Base-by-base conservation (phyloP, 805 yeast genomes). In the Metschnikowia cerradonensis region DNA sequence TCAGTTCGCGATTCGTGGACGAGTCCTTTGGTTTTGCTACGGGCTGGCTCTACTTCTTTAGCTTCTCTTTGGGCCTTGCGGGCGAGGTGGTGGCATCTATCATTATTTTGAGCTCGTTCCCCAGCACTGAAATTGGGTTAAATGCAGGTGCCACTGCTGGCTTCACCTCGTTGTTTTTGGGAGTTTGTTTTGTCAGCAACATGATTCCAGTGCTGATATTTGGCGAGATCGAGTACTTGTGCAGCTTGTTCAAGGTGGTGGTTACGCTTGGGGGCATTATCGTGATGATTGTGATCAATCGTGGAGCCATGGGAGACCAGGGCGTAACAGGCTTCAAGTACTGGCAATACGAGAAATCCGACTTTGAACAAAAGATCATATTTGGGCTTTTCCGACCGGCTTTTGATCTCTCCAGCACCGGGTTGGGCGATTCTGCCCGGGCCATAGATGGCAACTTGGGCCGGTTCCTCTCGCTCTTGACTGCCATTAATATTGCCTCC, bases 81-180 rank as follows among this genome's bases (percentile, higher is more conserved):
- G 81, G 91, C 0, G 96, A 88, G 61, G 77, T 89, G 3, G 86
- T 89, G 11, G 95, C 95, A 0, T 86, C 88, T 17, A 81, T 89
- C 0, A 83, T 89, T 31, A 79, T 88, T 83, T 67, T 89, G 41
- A 78, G 86, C 41, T 89, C 82, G 61, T 90, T 82, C 62, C 77
- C 82, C 1, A 63, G 73, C 38, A 67, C 86, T 40, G 61, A 79
- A n/a, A 70, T 83, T 8, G 78, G 84, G 0, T 72, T 75, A 6
- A 68, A 60, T 41, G 60, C 59, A 11, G 75, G 82, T 0, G 71
- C 81, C 6, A 60, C 70, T 1, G 70, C 67, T 11, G 88, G 90
- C 3, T 90, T 86, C 14, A 88, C 90, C 71, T 77, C 87, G 2
- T 67, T 88, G 0, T 72, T 88, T 14, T 52, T 72, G 14, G 39